Conservation (phyloP, 116 monocot species). For the Trichopus zeylanicus region DNA sequence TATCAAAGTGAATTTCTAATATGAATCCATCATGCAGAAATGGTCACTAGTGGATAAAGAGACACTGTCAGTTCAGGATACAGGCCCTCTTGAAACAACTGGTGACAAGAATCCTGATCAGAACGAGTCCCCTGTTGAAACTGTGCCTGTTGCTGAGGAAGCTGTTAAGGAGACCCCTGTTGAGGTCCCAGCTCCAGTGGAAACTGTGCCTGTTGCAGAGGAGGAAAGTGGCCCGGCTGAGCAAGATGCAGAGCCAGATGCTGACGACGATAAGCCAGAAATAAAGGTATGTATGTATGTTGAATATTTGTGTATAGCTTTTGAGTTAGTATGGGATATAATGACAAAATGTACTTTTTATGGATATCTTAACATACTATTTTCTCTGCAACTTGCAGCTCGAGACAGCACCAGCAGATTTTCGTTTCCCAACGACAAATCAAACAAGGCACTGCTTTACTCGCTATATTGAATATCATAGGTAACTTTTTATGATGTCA, state of each 20-base stretch:
- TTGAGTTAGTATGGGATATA: not conserved
- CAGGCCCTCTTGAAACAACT: too few species aligned
- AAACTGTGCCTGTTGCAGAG: constrained; percentile 1
- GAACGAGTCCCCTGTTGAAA: too few species aligned
- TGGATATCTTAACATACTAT: not conserved
- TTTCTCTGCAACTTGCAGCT: constrained; percentile 10
- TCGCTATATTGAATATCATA: constrained; percentile 80
- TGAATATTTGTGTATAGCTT: not conserved
- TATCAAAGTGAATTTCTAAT: too few species aligned
- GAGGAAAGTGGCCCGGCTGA: constrained; percentile 1
- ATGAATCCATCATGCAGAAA: too few species aligned
- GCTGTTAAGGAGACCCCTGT: constrained; percentile 11
- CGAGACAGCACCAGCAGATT: constrained; percentile 60
- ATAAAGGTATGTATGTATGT: constrained; percentile 40
- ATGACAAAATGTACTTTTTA: not conserved
- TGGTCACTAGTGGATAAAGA: too few species aligned
- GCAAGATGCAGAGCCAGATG: constrained; percentile 16
- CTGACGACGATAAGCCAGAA: constrained; percentile 32
- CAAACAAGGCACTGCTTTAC: constrained; percentile 86
- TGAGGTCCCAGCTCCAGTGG: constrained; percentile 16
- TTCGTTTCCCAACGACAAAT: constrained; percentile 66
- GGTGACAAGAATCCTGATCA: constrained; percentile 8
- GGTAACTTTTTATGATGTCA: too few species aligned
- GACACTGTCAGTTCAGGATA: constrained; percentile 19
- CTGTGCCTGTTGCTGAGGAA: too few species aligned